Base-by-base conservation (phyloP, 345 rosid species). In the Eucalyptus decipiens region DNA sequence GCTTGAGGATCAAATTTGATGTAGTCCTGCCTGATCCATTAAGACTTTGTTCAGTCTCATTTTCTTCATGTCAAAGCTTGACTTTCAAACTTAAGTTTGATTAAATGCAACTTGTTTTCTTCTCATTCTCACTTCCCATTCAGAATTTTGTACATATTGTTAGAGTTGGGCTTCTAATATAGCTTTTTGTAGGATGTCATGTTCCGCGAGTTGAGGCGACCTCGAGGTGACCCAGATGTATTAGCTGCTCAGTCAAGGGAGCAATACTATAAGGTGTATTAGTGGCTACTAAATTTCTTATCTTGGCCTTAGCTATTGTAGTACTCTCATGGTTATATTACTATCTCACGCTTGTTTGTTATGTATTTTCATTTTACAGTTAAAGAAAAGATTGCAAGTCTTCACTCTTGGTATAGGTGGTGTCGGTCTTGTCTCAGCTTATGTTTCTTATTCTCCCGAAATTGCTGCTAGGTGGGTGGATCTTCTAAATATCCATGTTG, bases 351-450 rank as follows among this genome's bases (percentile, higher is more conserved):
- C 58, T 40, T 28, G 47, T 87, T 30, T 80, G 40, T 34, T 91
- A 69, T 88, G 87, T 86, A 58, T 69, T 85, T 93, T 85, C 91
- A 88, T 90, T 86, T 87, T 91, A 91, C 98, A 97, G 99, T 90
- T 97, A 90, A 97, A 92, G 92, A 92, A 87, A 18, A 97, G 90
- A 92, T 87, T 97, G 91, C 99, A 97, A 91, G 72, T 94, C 90
- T 94, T 95, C 86, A 97, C 98, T 43, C 50, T 95, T 80, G 96
- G 95, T 87, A 93, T 97, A 32, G 99, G 99, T 88, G 94, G 98
- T 89, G 93, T 97, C 47, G 99, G 99, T 83, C 90, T 97, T 90
- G 96, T 95, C 92, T 97, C 99, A 37, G 92, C 99, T 47, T 97
- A 95, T 91, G 90, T 96, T 87, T 94, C 97, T 54, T 97, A 97